phyloP scores from a whole-genome alignment of 2,329 filamentous ascomycete species.

The Calonectria naviculata region DNA sequence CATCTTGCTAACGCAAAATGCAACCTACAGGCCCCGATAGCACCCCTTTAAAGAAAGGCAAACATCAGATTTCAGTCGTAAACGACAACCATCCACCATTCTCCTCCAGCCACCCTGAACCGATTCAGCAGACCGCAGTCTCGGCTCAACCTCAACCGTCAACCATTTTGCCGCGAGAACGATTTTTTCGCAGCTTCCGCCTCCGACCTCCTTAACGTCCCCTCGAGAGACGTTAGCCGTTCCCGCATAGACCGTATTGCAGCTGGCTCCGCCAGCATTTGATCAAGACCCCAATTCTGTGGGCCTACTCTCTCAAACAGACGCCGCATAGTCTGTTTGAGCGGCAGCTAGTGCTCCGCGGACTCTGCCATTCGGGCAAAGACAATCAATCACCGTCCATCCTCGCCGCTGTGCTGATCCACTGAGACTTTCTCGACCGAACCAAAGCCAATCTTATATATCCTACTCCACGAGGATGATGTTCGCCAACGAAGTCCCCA shows the following conservation, averaged over 20 bases:
- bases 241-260: constrained; percentile 61
- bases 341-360: constrained; percentile 97
- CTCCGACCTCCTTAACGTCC: constrained; percentile 93
- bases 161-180: constrained; percentile 91
- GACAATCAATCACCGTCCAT: constrained; percentile 24
- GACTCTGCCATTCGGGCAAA: constrained; percentile 60
- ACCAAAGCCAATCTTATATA: constrained; percentile 26
- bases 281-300: constrained; percentile 72
- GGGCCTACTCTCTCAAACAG: constrained; percentile 98
- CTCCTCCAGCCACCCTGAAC: constrained; percentile 17
- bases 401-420: background rate
- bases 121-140: constrained; percentile 42
- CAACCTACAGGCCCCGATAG: constrained; percentile 65
- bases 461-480: constrained; percentile 58
- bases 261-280: constrained; percentile 91
- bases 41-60: constrained; percentile 61
- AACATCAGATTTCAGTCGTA: constrained; percentile 38
- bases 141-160: constrained; percentile 57
- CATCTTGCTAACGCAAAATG: constrained; percentile 10
- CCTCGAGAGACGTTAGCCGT: constrained; percentile 70
- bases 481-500: constrained; percentile 84
- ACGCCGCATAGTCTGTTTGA: constrained; percentile 96
- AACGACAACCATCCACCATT: constrained; percentile 23
- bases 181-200: constrained; percentile 84
- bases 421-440: constrained; percentile 10